Conservation (phyloP, 139 green algal species). For the Trebouxia sp. region DNA sequence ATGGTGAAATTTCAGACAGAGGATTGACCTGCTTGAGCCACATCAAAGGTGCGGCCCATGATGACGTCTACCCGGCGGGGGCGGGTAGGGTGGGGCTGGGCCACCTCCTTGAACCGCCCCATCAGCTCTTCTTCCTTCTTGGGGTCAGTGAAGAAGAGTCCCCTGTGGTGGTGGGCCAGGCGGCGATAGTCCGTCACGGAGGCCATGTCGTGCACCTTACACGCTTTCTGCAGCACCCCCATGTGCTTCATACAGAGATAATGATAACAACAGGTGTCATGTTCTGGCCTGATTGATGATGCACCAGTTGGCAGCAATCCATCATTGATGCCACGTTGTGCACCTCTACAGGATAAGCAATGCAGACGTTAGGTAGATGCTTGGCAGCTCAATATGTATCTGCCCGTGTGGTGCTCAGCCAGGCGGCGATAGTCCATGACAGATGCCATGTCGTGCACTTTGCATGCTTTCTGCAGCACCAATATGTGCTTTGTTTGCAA, state of each 20-base stretch:
- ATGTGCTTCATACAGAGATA: too few relatives aligned
- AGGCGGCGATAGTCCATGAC: conserved; percentile 86
- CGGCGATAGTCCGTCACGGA: conserved; percentile 84
- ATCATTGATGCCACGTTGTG: too few relatives aligned
- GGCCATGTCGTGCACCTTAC: conserved; percentile 88
- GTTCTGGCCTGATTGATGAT: too few relatives aligned
- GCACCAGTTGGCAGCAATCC: too few relatives aligned
- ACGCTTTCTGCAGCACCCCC: conserved; percentile 70
- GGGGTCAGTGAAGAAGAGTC: conserved; percentile 79
- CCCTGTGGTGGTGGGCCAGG: conserved; percentile 72
- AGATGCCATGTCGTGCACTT: conserved; percentile 87
- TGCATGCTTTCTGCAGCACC: conserved; percentile 65
- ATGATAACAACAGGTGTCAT: too few relatives aligned
- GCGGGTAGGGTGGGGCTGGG: conserved; percentile 13
- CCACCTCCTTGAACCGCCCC: conserved; percentile 58
- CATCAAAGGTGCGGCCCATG: conserved; percentile 80
- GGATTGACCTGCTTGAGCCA: conserved; percentile 62
- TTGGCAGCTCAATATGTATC: too few relatives aligned
- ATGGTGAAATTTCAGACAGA: too few relatives aligned
- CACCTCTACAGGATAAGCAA: too few relatives aligned
- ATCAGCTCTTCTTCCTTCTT: conserved; percentile 43
- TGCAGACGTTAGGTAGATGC: too few relatives aligned
- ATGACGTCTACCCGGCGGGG: conserved; percentile 46
- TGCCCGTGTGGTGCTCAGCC: conserved; percentile 69
- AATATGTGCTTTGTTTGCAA: too few relatives aligned